Percentiles rank a stretch among this genome's conserved stretches.
phyloP scores from a whole-genome alignment of 352 stramenopile species.

The Pythium oligandrum region DNA sequence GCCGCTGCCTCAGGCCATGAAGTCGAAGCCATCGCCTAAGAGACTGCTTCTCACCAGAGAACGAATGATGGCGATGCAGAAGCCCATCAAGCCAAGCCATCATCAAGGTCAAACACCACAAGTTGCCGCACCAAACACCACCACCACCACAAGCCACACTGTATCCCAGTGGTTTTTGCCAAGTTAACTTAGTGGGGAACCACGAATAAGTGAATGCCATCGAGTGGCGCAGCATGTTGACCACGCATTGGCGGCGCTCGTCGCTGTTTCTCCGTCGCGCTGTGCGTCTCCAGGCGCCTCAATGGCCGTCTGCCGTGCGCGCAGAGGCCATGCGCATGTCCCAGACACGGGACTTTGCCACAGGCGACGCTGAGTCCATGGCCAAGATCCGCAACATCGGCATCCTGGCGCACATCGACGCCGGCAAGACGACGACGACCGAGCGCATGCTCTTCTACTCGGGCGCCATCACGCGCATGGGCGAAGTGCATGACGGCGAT shows the following conservation, averaged over 20 bases:
- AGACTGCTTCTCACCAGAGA: background rate
- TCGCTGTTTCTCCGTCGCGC: background rate
- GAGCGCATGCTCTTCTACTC: conserved; percentile 99
- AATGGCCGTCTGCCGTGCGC: background rate
- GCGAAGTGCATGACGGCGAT: conserved; percentile 74
- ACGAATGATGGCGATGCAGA: background rate
- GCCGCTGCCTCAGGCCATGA: background rate
- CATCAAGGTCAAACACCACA: background rate
- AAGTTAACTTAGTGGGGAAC: background rate
- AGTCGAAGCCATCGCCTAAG: background rate
- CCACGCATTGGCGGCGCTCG: background rate
- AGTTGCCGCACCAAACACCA: background rate
- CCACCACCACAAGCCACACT: too few species aligned
- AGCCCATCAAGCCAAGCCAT: background rate
- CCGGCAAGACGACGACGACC: conserved; percentile 98
- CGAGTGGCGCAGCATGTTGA: background rate
- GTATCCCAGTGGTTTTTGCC: background rate
- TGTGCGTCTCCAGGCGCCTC: background rate
- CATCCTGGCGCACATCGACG: conserved; percentile 99
- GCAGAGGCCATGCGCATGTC: conserved; percentile 1
- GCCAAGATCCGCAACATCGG: conserved; percentile 93
- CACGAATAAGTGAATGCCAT: background rate
- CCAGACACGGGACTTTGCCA: background rate
- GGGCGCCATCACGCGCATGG: conserved; percentile 64
- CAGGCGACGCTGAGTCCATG: conserved; percentile 16